These are phyloP conservation scores for Rauvolfia tetraphylla DNA, from an alignment of 257 asterid species.

Conservation along the genomic window DNA sequence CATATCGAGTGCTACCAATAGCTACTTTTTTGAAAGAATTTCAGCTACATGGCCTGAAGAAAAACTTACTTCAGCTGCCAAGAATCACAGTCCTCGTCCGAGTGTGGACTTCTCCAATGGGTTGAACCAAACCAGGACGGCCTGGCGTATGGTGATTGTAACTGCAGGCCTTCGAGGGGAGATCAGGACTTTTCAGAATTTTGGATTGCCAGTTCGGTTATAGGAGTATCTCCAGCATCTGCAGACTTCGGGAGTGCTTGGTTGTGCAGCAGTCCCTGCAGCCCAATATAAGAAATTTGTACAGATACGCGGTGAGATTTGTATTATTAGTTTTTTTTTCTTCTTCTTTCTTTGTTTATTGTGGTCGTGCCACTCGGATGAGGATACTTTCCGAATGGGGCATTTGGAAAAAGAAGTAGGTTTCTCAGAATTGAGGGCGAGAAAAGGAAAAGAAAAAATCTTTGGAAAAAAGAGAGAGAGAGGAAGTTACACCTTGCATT, in stretches of 20 bases:
- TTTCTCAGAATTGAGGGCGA: conserved; percentile 22
- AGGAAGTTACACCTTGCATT: conserved; percentile 28
- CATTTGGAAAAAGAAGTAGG: conserved; percentile 16
- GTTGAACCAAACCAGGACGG: conserved; percentile 50
- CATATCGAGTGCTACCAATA: conserved; percentile 49
- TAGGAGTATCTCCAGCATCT: conserved; percentile 23
- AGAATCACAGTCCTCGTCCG: conserved; percentile 59
- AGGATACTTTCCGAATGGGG: conserved; percentile 22
- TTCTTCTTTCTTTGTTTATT: conserved; percentile 12
- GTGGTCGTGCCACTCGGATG: conserved; percentile 27
- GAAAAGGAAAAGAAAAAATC: not conserved
- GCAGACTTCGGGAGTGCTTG: conserved; percentile 3
- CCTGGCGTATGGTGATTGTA: conserved; percentile 92
- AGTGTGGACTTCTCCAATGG: conserved; percentile 64
- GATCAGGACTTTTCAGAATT: conserved; percentile 85
- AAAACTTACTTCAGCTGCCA: conserved; percentile 53
- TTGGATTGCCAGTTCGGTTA: conserved; percentile 78
- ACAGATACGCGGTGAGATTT: conserved; percentile 61
- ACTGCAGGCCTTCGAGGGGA: conserved; percentile 92
- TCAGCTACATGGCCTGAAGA: conserved; percentile 97
- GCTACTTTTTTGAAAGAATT: conserved; percentile 67
- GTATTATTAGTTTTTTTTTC: conserved; percentile 42
- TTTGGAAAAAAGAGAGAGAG: not conserved
- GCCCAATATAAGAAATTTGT: conserved; percentile 47
- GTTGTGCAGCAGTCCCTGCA: not conserved